These are phyloP conservation scores for Trichoderma asperelloides DNA, from an alignment of 495 filamentous ascomycete species.

Conservation along the genomic window DNA sequence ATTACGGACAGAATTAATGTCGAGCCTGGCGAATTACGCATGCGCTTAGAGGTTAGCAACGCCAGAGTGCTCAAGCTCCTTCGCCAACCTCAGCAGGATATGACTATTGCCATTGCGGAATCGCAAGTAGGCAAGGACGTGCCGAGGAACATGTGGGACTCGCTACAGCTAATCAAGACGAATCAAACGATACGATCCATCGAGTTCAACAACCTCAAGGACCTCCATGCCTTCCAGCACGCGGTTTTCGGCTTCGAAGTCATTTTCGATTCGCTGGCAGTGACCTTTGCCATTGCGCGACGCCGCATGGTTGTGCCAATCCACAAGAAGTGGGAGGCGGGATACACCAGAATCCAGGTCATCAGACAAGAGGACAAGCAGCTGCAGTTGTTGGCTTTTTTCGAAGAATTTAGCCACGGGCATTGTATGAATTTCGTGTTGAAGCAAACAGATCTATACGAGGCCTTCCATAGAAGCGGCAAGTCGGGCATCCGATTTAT, in stretches of 20 bases:
- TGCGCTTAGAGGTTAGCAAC: constrained; percentile 50
- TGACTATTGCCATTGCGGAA: constrained; percentile 60
- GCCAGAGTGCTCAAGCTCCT: constrained; percentile 54
- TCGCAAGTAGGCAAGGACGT: constrained; percentile 50
- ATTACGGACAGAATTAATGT: constrained; percentile 68
- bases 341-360: constrained; percentile 64
- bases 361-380: constrained; percentile 58
- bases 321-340: constrained; percentile 83
- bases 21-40: constrained; percentile 63
- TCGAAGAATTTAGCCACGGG: constrained; percentile 72
- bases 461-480: constrained; percentile 56
- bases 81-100: constrained; percentile 55
- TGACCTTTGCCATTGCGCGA: constrained; percentile 72
- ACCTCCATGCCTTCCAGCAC: constrained; percentile 67
- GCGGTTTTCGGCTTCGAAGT: constrained; percentile 71
- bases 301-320: constrained; percentile 81
- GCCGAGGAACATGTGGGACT: constrained; percentile 42
- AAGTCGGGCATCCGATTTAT: constrained; percentile 65
- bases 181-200: constrained; percentile 43
- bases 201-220: constrained; percentile 42
- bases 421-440: constrained; percentile 80
- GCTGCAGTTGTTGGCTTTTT: constrained; percentile 71
- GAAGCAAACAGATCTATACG: constrained; percentile 70
- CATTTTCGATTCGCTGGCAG: constrained; percentile 63
- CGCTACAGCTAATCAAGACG: constrained; percentile 35